A percentile compares a stretch with the other conserved stretches of the same genome.
These are phyloP conservation scores for Raphanus sativus DNA, from an alignment of 345 rosid genomes.

Conservation along the genomic window DNA sequence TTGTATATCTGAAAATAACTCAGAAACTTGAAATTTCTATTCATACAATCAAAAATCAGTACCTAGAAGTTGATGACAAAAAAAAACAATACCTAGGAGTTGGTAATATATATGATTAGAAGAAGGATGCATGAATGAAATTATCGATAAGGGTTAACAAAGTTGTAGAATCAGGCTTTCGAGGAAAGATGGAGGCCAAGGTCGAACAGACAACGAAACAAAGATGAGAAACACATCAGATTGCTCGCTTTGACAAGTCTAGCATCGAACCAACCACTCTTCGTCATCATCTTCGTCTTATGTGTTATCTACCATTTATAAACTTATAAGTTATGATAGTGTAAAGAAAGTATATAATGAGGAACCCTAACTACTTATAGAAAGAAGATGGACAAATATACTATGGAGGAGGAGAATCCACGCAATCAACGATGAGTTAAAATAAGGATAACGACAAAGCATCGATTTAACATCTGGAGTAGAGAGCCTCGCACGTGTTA, in stretches of 20 bases:
- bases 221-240: constrained; percentile 37
- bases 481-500: constrained; percentile 37
- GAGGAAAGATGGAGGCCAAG: constrained; percentile 22
- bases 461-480: constrained; percentile 23
- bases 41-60: background rate
- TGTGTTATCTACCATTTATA: no score
- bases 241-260: constrained; percentile 38
- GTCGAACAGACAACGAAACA: constrained; percentile 47
- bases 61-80: background rate
- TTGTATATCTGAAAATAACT: background rate
- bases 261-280: constrained; percentile 37
- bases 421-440: constrained; percentile 21
- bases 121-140: background rate
- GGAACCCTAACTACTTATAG: constrained; percentile 29
- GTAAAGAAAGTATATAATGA: background rate
- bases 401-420: constrained; percentile 35
- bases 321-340: background rate
- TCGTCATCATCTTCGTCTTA: constrained; percentile 5
- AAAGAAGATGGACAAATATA: constrained; percentile 5
- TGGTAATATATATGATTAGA: background rate
- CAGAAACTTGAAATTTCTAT: background rate
- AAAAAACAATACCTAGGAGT: no score
- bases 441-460: constrained; percentile 5
- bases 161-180: constrained; percentile 9
- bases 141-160: background rate